phyloP scores from a whole-genome alignment of 768 basidiomycete genomes.

The Neoboletus brunneissimus region DNA sequence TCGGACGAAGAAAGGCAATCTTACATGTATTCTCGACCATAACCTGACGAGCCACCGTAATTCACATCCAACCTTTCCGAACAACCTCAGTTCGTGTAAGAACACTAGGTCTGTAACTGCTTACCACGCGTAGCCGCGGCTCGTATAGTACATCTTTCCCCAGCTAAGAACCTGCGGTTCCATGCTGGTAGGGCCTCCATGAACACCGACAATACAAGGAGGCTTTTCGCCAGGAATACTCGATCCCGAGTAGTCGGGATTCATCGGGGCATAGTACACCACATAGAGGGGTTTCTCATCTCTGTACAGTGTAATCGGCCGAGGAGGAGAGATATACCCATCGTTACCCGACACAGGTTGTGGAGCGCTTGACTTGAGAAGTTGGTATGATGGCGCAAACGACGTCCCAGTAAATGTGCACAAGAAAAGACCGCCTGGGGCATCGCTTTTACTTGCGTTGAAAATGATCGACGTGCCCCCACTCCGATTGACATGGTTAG shows the following conservation, averaged over 20 bases:
- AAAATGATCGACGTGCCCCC: slow-evolving; percentile 32
- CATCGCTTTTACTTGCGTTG: slow-evolving; percentile 32
- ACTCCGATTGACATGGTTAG: slow-evolving; percentile 24
- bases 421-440: slow-evolving; percentile 29
- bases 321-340: slow-evolving; percentile 45
- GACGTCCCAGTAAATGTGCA: slow-evolving; percentile 26
- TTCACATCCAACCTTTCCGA: slow-evolving; percentile 64
- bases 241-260: slow-evolving; percentile 54
- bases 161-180: slow-evolving; percentile 48
- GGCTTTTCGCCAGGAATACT: slow-evolving; percentile 53
- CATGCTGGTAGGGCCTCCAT: slow-evolving; percentile 68
- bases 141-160: slow-evolving; percentile 64
- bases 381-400: slow-evolving; percentile 21
- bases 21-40: slow-evolving; percentile 63
- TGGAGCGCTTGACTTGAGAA: slow-evolving; percentile 27
- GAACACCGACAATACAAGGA: slow-evolving; percentile 61
- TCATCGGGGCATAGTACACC: slow-evolving; percentile 65
- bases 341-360: slow-evolving; percentile 11
- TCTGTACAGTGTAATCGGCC: slow-evolving; percentile 42
- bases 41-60: slow-evolving; percentile 73
- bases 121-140: slow-evolving; percentile 72
- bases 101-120: slow-evolving; percentile 1
- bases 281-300: slow-evolving; percentile 49
- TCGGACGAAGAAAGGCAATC: slow-evolving; percentile 1
- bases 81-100: neutral